Conservation (phyloP, 1,284 basidiomycete genomes). For the Singerocomus inundabilis region DNA sequence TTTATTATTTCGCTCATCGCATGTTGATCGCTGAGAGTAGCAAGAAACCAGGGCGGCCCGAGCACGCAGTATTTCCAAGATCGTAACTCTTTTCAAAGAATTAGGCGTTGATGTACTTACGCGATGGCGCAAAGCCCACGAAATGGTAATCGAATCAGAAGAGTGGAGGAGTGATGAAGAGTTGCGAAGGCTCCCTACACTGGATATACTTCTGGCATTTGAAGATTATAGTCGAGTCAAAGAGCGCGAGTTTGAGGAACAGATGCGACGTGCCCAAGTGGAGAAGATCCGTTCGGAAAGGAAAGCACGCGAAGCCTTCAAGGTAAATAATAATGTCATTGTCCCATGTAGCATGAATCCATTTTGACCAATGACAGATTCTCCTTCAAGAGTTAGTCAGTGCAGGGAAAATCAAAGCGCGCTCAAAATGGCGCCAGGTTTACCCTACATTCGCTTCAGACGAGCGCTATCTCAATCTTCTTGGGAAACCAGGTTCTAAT, state of each 20-base stretch:
- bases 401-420: constrained; percentile 71
- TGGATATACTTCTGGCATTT: constrained; percentile 88
- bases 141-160: constrained; percentile 70
- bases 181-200: constrained; percentile 76
- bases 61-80: constrained; percentile 72
- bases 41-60: constrained; percentile 75
- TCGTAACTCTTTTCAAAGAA: constrained; percentile 76
- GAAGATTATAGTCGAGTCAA: constrained; percentile 88
- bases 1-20: constrained; percentile 7
- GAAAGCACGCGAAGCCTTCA: constrained; percentile 88
- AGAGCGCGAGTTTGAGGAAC: constrained; percentile 86
- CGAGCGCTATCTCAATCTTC: constrained; percentile 78
- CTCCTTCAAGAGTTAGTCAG: constrained; percentile 71
- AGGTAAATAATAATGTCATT: constrained; percentile 42
- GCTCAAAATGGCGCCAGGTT: constrained; percentile 89
- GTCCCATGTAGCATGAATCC: background rate
- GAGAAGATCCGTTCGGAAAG: constrained; percentile 81
- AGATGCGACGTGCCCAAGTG: constrained; percentile 73
- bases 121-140: constrained; percentile 82
- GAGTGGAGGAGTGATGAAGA: constrained; percentile 76
- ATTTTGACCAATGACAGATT: constrained; percentile 40
- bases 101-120: constrained; percentile 87
- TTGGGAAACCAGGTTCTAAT: constrained; percentile 90
- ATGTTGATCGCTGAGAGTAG: constrained; percentile 38
- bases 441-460: constrained; percentile 78